These are phyloP conservation scores for Pinus taeda DNA, from an alignment of 75 land plant species.

Conservation along the genomic window DNA sequence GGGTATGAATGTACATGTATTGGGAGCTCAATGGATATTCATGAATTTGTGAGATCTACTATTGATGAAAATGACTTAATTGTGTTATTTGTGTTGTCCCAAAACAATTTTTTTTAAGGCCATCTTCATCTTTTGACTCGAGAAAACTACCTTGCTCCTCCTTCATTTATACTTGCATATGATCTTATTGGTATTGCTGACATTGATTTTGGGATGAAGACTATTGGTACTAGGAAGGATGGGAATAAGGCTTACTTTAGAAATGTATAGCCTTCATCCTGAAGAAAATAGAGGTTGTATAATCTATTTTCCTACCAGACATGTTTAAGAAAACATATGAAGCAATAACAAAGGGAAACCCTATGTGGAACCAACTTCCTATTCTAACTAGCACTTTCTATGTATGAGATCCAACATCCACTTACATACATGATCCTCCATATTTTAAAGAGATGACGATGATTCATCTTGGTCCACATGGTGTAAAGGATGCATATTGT, in stretches of 20 bases:
- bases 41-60: no score
- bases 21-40: no score
- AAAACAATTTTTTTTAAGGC: no score
- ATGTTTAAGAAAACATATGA: conserved; percentile 91
- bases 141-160: conserved; percentile 95
- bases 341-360: conserved; percentile 82
- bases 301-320: conserved; percentile 75
- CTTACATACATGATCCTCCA: conserved; percentile 92
- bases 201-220: conserved; percentile 91
- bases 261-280: conserved; percentile 87
- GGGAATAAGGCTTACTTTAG: conserved; percentile 73
- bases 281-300: conserved; percentile 89
- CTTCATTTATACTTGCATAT: conserved; percentile 94
- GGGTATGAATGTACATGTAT: no score
- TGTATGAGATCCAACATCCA: conserved; percentile 80
- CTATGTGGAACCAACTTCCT: conserved; percentile 72
- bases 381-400: conserved; percentile 62
- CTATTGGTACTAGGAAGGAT: conserved; percentile 78
- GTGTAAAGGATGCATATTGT: conserved; percentile 87
- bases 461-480: conserved; percentile 76
- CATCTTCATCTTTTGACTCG: conserved; percentile 71
- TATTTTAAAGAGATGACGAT: conserved; percentile 83
- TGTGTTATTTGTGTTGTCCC: no score
- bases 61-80: no score
- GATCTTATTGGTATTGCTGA: conserved; percentile 93